Conservation (phyloP, 23 red algal genomes). For the Gracilaria gracilis region DNA sequence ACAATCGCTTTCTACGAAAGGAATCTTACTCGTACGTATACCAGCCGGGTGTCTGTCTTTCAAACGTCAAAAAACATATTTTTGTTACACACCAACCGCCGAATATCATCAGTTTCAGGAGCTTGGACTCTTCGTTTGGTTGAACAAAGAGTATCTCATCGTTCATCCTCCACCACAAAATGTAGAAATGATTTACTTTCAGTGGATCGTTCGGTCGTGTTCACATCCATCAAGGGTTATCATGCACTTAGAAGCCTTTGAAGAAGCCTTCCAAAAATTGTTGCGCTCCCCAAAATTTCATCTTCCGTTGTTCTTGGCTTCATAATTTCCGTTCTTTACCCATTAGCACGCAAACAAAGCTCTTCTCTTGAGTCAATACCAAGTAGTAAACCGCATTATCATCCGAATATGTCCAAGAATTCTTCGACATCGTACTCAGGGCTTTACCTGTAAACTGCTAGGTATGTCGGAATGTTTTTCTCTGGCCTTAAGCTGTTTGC, state of each 20-base stretch:
- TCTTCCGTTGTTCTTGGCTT: no score
- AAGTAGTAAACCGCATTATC: no score
- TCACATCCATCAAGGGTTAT: background rate
- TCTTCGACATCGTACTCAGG: no score
- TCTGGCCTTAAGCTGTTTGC: no score
- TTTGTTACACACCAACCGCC: background rate
- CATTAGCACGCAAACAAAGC: no score
- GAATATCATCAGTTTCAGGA: conserved; percentile 5
- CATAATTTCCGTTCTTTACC: no score
- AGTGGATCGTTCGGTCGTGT: background rate
- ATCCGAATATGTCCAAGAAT: no score
- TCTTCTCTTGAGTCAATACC: no score
- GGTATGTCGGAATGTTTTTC: no score
- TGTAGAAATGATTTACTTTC: conserved; percentile 13
- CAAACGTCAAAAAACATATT: background rate
- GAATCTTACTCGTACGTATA: background rate
- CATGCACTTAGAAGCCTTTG: background rate
- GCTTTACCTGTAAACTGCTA: no score
- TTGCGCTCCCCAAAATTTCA: no score
- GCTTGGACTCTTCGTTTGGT: conserved; percentile 10
- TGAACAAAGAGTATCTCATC: conserved; percentile 5
- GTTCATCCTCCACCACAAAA: background rate
- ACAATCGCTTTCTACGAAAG: conserved; percentile 1
- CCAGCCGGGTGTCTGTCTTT: background rate
- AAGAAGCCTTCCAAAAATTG: background rate